Base-by-base conservation (phyloP, 768 basidiomycete genomes). In the Termitomyces sp. region DNA sequence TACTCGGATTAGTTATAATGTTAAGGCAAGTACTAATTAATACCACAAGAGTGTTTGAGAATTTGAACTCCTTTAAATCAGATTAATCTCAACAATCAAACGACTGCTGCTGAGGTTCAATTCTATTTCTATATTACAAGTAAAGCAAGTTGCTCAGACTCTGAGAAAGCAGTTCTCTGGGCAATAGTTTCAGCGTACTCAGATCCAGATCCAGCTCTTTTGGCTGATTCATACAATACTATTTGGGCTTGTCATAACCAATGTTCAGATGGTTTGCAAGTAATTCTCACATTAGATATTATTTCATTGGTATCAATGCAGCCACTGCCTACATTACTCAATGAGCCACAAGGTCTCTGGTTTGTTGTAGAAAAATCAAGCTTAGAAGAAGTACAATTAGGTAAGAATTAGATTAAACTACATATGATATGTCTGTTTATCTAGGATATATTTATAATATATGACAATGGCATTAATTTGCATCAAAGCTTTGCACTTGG, bases 321-420 rank as follows among this genome's bases (percentile, higher is more conserved):
- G 9, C 70, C 68, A 2, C 50, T 63, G 16, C 64, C 61, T 0
- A 26, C 46, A n/a, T 26, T 56, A 23, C 50, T 62, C 10, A 44
- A 55, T 13, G 61, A 59, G 12, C 47, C 58, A 18, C 48, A 53
- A 5, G 7, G 47, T 5, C 43, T 61, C 2, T 69, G 67, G 62
- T 71, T 67, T 59, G 61, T 72, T 44, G 60, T 71, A 9, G 66
- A 72, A 44, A 73, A 71, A 47, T 66, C 67, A 3, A 67, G 70
- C 1, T 26, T 72, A 10, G 3, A 72, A 20, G 59, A 70, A 1
- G 47, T 50, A 7, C 30, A 60, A 36, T 48, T 60, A 51, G 48
- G 28, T 49, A 30, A 32, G 18, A 3, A 18, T n/a, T 49, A 49
- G 28, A 46, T 23, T 23, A 23, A 23, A 23, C 23, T 23, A 2